These are phyloP conservation scores for Phytophthora podocarpi DNA, from an alignment of 352 stramenopile species.

Conservation along the genomic window DNA sequence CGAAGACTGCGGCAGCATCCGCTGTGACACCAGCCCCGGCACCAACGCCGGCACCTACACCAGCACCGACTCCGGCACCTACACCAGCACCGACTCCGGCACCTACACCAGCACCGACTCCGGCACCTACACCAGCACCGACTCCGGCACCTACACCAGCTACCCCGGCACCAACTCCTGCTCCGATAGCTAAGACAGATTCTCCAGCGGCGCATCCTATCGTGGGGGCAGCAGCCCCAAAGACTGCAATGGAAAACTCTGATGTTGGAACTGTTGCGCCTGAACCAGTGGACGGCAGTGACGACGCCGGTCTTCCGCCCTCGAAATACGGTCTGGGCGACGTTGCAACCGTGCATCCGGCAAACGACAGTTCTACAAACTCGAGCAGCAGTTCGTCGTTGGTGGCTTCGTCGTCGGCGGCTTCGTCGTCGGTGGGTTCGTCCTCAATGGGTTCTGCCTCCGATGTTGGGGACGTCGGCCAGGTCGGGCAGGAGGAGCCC, in stretches of 20 bases:
- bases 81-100: slow-evolving; percentile 2
- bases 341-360: slow-evolving; percentile 15
- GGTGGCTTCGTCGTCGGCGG: not conserved
- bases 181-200: slow-evolving; percentile 1
- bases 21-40: not conserved
- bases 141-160: slow-evolving; percentile 1
- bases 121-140: not conserved
- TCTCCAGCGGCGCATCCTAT: slow-evolving; percentile 3
- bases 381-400: slow-evolving; percentile 7
- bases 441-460: no score
- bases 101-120: not conserved
- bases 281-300: slow-evolving; percentile 5
- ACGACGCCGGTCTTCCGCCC: not conserved
- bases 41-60: not conserved
- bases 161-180: not conserved
- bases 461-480: slow-evolving; percentile 6
- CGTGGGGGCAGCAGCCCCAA: slow-evolving; percentile 3
- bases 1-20: not conserved
- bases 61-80: not conserved
- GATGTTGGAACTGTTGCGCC: slow-evolving; percentile 12
- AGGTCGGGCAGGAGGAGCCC: slow-evolving; percentile 19
- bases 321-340: slow-evolving; percentile 9
- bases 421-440: not conserved
- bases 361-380: slow-evolving; percentile 14
- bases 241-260: not conserved